Evolutionary conservation across 495 filamentous ascomycete genomes (phyloP).

Genomic region (Podospora australis): DNA sequence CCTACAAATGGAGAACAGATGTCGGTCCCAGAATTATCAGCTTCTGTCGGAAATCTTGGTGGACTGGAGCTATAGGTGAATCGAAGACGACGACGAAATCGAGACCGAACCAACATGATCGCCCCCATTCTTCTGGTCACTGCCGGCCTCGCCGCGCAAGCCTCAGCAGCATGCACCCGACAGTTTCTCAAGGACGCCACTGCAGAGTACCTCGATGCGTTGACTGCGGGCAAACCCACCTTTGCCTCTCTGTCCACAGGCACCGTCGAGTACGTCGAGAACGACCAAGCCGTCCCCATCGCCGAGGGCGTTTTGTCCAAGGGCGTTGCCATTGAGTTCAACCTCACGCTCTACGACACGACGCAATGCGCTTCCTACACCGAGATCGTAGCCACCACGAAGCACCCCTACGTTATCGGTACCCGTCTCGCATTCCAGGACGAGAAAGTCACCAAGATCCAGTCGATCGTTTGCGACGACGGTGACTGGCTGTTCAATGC

Average conservation of each 20-base stretch:
- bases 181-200: conserved; percentile 20
- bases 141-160: conserved; percentile 11
- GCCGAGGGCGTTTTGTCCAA: conserved; percentile 33
- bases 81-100: too few relatives aligned
- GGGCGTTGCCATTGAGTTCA: conserved; percentile 39
- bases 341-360: conserved; percentile 39
- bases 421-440: conserved; percentile 22
- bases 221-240: conserved; percentile 14
- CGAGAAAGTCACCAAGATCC: conserved; percentile 23
- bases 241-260: conserved; percentile 7
- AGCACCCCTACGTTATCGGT: conserved; percentile 32
- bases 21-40: too few relatives aligned
- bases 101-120: conserved; percentile 2
- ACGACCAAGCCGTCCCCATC: conserved; percentile 32
- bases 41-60: too few relatives aligned
- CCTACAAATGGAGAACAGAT: too few relatives aligned
- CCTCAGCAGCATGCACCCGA: conserved; percentile 22
- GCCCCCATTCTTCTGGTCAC: conserved; percentile 1
- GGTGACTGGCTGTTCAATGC: conserved; percentile 41
- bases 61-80: too few relatives aligned
- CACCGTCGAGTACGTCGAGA: conserved; percentile 24
- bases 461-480: conserved; percentile 30
- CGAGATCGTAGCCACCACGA: conserved; percentile 35
- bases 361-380: conserved; percentile 40
- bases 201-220: conserved; percentile 19